phyloP scores from a whole-genome alignment of 2,329 filamentous ascomycete species.

The Colletotrichum navitas region DNA sequence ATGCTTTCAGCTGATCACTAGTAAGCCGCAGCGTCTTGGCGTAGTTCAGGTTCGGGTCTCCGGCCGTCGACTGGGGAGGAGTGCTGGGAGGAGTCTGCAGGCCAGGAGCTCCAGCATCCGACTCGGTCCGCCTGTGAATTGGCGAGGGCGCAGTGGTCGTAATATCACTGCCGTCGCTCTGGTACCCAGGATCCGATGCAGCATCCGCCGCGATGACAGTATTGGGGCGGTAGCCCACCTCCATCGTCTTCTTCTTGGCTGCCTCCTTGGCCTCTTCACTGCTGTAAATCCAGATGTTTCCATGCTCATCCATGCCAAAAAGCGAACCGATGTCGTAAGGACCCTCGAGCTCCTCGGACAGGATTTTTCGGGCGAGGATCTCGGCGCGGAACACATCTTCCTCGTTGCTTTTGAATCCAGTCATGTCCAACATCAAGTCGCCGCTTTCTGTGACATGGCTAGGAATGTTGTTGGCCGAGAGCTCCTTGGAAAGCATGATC shows the following conservation, averaged over 20 bases:
- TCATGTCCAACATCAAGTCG: slow-evolving; percentile 98
- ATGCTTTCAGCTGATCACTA: slow-evolving; percentile 91
- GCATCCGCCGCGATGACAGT: slow-evolving; percentile 78
- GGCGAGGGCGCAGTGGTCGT: slow-evolving; percentile 61
- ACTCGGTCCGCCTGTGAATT: slow-evolving; percentile 74
- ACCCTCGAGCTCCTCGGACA: slow-evolving; percentile 92
- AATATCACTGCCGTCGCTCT: slow-evolving; percentile 84
- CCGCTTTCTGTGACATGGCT: slow-evolving; percentile 92
- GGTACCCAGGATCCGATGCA: slow-evolving; percentile 92
- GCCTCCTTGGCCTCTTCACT: slow-evolving; percentile 96
- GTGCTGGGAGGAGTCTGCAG: slow-evolving; percentile 76
- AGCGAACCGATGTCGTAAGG: slow-evolving; percentile 96
- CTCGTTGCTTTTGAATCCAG: slow-evolving; percentile 93
- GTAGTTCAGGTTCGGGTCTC: slow-evolving; percentile 86
- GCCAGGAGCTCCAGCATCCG: slow-evolving; percentile 68
- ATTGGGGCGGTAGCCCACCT: slow-evolving; percentile 50
- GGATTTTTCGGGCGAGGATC: slow-evolving; percentile 90
- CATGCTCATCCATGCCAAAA: slow-evolving; percentile 94
- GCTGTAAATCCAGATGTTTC: slow-evolving; percentile 99
- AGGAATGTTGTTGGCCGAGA: slow-evolving; percentile 91
- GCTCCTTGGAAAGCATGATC: slow-evolving; percentile 84
- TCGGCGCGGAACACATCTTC: slow-evolving; percentile 93
- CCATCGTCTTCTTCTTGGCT: slow-evolving; percentile 76
- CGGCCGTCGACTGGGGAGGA: slow-evolving; percentile 74
- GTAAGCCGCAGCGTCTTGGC: slow-evolving; percentile 96